Conservation (phyloP, 345 rosid genomes). For the Psidium guajava region DNA sequence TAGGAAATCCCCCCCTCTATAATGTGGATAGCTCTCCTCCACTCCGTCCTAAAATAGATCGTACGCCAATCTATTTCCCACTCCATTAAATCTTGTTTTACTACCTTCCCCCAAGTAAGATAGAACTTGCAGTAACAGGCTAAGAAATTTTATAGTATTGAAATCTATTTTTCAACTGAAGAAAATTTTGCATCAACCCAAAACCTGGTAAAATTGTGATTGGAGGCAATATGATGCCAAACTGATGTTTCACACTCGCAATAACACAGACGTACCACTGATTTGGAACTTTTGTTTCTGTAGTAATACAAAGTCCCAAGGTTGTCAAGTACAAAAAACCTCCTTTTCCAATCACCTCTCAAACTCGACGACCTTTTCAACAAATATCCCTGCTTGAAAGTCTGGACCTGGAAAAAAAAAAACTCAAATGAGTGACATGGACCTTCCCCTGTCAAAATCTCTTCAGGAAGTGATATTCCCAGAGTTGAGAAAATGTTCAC, state of each 20-base stretch:
- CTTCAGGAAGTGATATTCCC: not conserved
- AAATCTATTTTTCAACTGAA: not conserved
- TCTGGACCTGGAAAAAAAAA: constrained; percentile 26
- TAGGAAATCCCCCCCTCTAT: no score
- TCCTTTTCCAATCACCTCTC: constrained; percentile 81
- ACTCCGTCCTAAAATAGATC: no score
- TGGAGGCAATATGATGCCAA: not conserved
- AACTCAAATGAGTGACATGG: not conserved
- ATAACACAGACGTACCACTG: constrained; percentile 30
- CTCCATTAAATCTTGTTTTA: no score
- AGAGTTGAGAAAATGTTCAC: not conserved
- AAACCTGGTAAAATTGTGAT: not conserved
- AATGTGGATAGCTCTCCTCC: no score
- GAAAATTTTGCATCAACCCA: not conserved
- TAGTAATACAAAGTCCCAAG: constrained; percentile 72
- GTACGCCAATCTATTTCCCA: no score
- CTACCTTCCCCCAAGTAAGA: no score
- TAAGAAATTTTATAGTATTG: not conserved
- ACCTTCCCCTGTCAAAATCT: not conserved
- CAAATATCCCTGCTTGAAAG: constrained; percentile 73
- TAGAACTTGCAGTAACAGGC: not conserved
- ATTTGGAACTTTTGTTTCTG: constrained; percentile 46
- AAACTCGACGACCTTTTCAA: constrained; percentile 58
- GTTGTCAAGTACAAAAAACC: constrained; percentile 78
- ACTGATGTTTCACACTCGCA: not conserved